Evolutionary conservation across 805 yeast genomes (phyloP), one percentile per base, ranked within the genome.

Genomic region (Cyberlindnera maritima): DNA sequence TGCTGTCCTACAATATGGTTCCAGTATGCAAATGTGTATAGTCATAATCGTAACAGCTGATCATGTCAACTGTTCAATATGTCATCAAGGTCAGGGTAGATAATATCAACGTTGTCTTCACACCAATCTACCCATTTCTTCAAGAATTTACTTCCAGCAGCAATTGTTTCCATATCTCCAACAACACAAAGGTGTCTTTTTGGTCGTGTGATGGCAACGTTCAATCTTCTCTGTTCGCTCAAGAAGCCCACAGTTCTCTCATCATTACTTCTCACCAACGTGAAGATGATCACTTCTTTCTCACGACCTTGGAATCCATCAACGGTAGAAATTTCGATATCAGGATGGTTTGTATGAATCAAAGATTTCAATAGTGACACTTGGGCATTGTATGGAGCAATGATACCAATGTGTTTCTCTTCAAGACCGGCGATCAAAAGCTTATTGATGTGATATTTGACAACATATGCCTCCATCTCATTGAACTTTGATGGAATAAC

Each of bases 301-400:
- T 92, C 99, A 51, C 97, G 72, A 1, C 99, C 99, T 69, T 92
- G 99, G 59, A 92, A 94, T 1, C 97, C 97, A 67, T 92, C 99
- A 4, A 92, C 92, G 0, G 97, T 88, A 4, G 96, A 80, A 0
- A 91, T 78, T 60, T 92, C 98, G 6, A 92, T 68, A 2, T 51
- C 60, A 0, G 76, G 53, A 13, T 46, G 72, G 1, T 43, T 36
- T 3, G 34, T 41, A n/a, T 47, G 49, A 4, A 50, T 50, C 37
- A 50, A 11, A 11, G 50, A 38, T 36, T 57, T 59, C 11, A 92
- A 55, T 13, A 77, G 59, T 0, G 83, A 63, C 0, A 90, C 96
- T 61, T 92, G 99, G 0, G 96, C 96, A 58, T 78, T 83, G 60
- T 92, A 92, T 0, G 99, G 98, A 0, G 97, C 79, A 31, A 92